Base-by-base conservation (phyloP, 345 rosid genomes). In the Gynandropsis gynandra region DNA sequence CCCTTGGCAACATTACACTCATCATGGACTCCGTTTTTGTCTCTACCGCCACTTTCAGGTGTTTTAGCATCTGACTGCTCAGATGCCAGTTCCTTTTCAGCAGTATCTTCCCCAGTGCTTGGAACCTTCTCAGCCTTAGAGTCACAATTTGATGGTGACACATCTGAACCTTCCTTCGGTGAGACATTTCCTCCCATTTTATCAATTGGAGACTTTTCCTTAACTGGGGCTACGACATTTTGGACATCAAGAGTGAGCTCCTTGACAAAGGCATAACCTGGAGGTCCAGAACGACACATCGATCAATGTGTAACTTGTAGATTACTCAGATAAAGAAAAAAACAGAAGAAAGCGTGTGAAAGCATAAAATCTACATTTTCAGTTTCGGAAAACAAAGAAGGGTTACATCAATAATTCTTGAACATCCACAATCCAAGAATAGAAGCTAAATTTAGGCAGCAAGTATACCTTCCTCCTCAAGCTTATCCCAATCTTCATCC, bases 401-500 rank as follows among this genome's bases (percentile, higher is more conserved):
- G 52, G 42, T 32, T 40, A 15, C 15, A 52, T 7, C 35, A 21
- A 52, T 58, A 42, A 24, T 57, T 52, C 66, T 37, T 42, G 21
- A 40, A 63, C 53, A 32, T 31, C 52, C 59, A 43, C 54, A 2
- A 53, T 33, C 29, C 32, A 56, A 46, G 27, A 56, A 20, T 13
- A 36, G 11, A 5, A 16, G 49, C 20, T 14, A 36, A 53, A 39
- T 41, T 24, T 34, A 54, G 38, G 24, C 13, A 8, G 45, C 54
- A 33, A 43, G 34, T 65, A 43, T 73, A 90, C 99, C 95, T 83
- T 83, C 89, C 45, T 77, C 89, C 59, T 85, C 94, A 33, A 92
- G 72, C 62, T 83, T 88, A 67, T 85, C 99, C 97, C 97, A 88
- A 56, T 76, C 76, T 74, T 73, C 95, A 78, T 85, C 88, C 99